Evolutionary conservation across 768 basidiomycete genomes (phyloP).

Genomic region (Austroboletus eburneus): DNA sequence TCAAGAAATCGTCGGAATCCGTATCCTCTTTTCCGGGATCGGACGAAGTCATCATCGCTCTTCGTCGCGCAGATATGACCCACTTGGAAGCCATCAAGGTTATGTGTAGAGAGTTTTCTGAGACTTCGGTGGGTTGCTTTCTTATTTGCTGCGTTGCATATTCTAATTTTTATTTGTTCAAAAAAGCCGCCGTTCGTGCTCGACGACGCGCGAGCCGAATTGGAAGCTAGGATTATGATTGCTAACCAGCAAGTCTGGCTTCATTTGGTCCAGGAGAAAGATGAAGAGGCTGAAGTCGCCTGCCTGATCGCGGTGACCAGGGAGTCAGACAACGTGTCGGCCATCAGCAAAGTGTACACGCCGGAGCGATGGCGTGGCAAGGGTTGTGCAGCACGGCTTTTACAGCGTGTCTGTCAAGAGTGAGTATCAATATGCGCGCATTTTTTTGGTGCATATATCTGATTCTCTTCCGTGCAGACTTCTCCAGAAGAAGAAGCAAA

Average conservation of each 20-base stretch:
- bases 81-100: slow-evolving; percentile 35
- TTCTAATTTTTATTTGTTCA: neutral
- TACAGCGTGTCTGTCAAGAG: slow-evolving; percentile 53
- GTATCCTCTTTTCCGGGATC: neutral
- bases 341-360: slow-evolving; percentile 74
- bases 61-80: slow-evolving; percentile 31
- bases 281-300: slow-evolving; percentile 41
- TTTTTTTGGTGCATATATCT: neutral
- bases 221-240: slow-evolving; percentile 53
- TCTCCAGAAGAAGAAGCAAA: slow-evolving; percentile 30
- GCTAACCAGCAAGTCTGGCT: slow-evolving; percentile 53
- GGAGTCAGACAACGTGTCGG: slow-evolving; percentile 50
- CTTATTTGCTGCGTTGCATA: neutral
- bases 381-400: slow-evolving; percentile 60
- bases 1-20: slow-evolving; percentile 17
- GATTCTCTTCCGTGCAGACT: slow-evolving; percentile 20
- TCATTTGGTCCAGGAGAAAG: slow-evolving; percentile 35
- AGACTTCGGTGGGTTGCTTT: slow-evolving; percentile 48
- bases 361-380: slow-evolving; percentile 44
- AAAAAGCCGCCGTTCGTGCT: slow-evolving; percentile 55
- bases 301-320: slow-evolving; percentile 70
- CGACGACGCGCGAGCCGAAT: slow-evolving; percentile 34
- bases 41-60: slow-evolving; percentile 18
- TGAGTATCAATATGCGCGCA: slow-evolving; percentile 30
- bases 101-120: slow-evolving; percentile 54